Conservation (phyloP, 208 protist genomes). For the Angomonas deanei region DNA sequence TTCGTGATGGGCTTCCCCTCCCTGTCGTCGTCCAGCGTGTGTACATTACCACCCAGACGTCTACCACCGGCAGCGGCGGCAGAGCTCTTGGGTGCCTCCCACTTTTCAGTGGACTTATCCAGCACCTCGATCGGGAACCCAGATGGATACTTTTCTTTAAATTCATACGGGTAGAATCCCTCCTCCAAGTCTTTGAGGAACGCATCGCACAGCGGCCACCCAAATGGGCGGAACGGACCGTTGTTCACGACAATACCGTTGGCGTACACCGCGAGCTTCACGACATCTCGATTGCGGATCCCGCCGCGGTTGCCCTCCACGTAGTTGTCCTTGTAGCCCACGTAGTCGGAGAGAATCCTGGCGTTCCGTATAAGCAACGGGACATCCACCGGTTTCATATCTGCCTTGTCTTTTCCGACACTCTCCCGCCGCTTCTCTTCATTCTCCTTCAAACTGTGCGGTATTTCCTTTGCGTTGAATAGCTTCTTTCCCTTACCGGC, state of each 20-base stretch:
- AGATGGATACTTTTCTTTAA: constrained; percentile 90
- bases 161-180: constrained; percentile 93
- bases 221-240: constrained; percentile 83
- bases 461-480: constrained; percentile 1
- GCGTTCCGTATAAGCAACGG: constrained; percentile 62
- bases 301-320: constrained; percentile 45
- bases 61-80: neutral
- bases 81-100: neutral
- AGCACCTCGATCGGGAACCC: constrained; percentile 86
- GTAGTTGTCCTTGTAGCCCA: constrained; percentile 67
- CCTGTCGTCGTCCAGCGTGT: neutral
- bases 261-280: constrained; percentile 75
- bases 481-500: constrained; percentile 13
- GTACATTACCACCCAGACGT: neutral
- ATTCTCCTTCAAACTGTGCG: neutral
- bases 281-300: constrained; percentile 75
- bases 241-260: constrained; percentile 90
- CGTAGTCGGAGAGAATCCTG: constrained; percentile 80
- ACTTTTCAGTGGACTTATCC: constrained; percentile 45
- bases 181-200: constrained; percentile 88
- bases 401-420: neutral
- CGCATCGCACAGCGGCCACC: constrained; percentile 81
- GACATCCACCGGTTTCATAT: constrained; percentile 44
- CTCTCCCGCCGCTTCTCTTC: neutral
- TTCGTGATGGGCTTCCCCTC: constrained; percentile 24